Base-by-base conservation (phyloP, 202 grass and related monocot genomes). In the Zizania palustris region DNA sequence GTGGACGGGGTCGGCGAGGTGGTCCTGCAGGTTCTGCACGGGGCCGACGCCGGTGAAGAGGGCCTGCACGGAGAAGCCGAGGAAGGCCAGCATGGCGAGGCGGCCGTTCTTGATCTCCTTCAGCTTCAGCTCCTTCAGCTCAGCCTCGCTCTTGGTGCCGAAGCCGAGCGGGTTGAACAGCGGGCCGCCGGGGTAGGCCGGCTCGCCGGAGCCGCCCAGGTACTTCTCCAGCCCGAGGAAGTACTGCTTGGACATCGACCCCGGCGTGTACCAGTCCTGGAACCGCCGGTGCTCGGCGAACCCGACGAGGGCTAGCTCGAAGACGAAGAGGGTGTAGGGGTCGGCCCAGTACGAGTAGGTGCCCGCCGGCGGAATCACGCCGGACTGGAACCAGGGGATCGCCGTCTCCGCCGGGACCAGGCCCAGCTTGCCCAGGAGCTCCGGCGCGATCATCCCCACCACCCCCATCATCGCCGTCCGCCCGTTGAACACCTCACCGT, bases 261-360 rank as follows among this genome's bases (percentile, higher is more conserved):
- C 89, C 3, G 95, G 95, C 19, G 92, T 92, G 33, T 88, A 86
- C 91, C 91, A 98, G 83, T 98, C 91, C 87, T 98, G 95, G 80
- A 92, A 91, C 42, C 95, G 87, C 69, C 91, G 89, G 89, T 94
- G 95, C 89, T 94, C 95, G 3, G 95, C 95, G 85, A 98, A 98
- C 9, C 95, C 95, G 83, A 98, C 83, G 22, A 98, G 89, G 51
- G 87, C 95, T 87, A 98, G 11, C 79, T 98, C 85, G 42, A 98
- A 77, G 60, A 98, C 95, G 82, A 98, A 98, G 15, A 98, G 91
- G 13, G 95, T 98, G 95, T 92, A 95, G 1, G 88, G 70, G 83
- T 98, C 95, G 12, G 95, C 95, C 95, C 95, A 98, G 85, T 95
- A 98, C 66, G 56, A 11, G 85, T 98, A 98, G 21, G 95, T 95